Evolutionary conservation across 129 eudicot genomes (phyloP), one percentile per base, ranked within the genome.

Genomic region (Lonicera japonica): DNA sequence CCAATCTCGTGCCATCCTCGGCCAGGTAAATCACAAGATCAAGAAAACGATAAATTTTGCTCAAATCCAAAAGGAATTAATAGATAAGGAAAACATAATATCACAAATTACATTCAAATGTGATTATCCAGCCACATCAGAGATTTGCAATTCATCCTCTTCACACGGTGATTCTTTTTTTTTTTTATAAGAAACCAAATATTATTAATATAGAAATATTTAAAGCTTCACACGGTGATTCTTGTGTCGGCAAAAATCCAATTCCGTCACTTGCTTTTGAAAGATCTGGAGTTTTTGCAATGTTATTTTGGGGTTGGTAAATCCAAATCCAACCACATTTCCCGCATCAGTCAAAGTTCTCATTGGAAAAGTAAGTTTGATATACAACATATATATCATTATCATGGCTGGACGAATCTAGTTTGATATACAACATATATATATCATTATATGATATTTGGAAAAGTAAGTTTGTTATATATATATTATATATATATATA

Each of bases 101-200:
- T 12, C 18, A 34, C 38, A 21, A 29, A 60, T 15, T 80, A 85
- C 95, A 83, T 86, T 76, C 39, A 60, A 29, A 74, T 63, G 61
- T 63, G 70, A 63, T 54, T 80, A 59, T 21, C 51, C 72, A 18
- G 54, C 50, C 8, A 57, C 11, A 23, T 21, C 51, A 46, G 67
- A 60, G 39, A 63, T 22, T 22, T 54, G 54, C 50, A 69, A n/a
- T n/a, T 64, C 73, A n/a, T 15, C 25, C 22, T 69, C 64, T 29
- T 65, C 22, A 56, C 36, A 10, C 22, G 70, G 55, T 58, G 70
- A 63, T 55, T n/a, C n/a, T n/a, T n/a, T n/a, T n/a, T n/a, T n/a
- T n/a, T n/a, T n/a, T n/a, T n/a, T n/a, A n/a, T n/a, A n/a, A n/a
- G n/a, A n/a, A n/a, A n/a, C n/a, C n/a, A n/a, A n/a, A n/a, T n/a